Percentiles rank a stretch among this genome's conserved stretches.
Evolutionary conservation across 352 stramenopile genomes (phyloP).

Genomic region (Phytophthora cactorum): DNA sequence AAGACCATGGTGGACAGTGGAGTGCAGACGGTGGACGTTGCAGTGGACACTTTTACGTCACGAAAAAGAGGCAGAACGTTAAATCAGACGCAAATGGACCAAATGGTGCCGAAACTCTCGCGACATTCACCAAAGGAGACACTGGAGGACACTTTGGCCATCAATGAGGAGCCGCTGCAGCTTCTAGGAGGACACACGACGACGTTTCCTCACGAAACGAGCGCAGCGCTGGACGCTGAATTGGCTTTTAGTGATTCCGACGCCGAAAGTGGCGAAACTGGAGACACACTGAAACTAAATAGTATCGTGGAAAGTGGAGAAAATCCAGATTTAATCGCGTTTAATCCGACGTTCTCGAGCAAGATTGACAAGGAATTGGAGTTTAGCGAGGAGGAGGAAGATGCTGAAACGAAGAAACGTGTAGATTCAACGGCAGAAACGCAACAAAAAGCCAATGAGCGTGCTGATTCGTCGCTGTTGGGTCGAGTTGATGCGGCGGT

Average conservation of each 20-base stretch:
- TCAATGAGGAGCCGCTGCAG: conserved; percentile 6
- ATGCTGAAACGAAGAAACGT: not conserved
- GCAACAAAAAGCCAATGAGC: not conserved
- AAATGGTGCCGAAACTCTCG: conserved; percentile 26
- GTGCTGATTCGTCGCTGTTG: not conserved
- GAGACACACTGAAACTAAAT: not conserved
- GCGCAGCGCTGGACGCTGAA: conserved; percentile 44
- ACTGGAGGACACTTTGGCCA: not conserved
- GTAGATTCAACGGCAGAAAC: not conserved
- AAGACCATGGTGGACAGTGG: conserved; percentile 7
- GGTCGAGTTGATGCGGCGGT: conserved; percentile 6
- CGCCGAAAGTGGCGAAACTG: conserved; percentile 13
- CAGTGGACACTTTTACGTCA: not conserved
- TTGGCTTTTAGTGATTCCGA: conserved; percentile 45
- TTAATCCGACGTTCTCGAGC: conserved; percentile 13
- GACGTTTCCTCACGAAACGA: conserved; percentile 24
- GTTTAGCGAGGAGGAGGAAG: conserved; percentile 30
- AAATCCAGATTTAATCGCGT: not conserved
- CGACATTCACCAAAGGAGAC: not conserved
- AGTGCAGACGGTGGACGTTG: conserved; percentile 24
- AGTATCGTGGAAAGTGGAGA: not conserved
- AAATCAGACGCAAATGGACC: conserved; percentile 8
- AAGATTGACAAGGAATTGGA: conserved; percentile 39
- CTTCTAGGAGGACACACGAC: conserved; percentile 5
- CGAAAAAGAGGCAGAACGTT: conserved; percentile 15